Base-by-base conservation (phyloP, 2,329 filamentous ascomycete species). In the Beauveria australis region DNA sequence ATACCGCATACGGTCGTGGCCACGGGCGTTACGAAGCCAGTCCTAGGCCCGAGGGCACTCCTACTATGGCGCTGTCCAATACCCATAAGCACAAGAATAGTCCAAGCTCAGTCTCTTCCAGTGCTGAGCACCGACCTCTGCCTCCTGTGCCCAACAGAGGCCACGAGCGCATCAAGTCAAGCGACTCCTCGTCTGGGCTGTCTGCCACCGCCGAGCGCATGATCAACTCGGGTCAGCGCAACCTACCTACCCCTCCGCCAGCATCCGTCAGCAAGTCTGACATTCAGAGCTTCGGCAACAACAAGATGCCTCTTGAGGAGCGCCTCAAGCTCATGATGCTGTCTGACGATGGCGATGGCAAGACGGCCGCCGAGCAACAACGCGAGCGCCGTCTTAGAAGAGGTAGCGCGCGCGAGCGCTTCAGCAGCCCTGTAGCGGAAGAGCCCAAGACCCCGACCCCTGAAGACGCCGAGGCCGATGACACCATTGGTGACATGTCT, bases 261-360 rank as follows among this genome's bases (percentile, higher is more conserved):
- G 85, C 88, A 3, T 68, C 68, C 10, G 77, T 84, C 43, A 88
- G 83, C 68, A 95, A 92, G 72, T 81, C 86, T 4, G 92, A 97
- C 62, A 86, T 92, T 37, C 84, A 90, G 61, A 89, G 83, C 67
- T 88, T 94, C 70, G 85, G 85, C 57, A 87, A 87, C 64, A 81
- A 82, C 61, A 89, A 85, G 63, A 91, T 96, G 86, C 85, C 91
- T 0, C 79, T 96, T 3, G 91, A 96, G 70, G 92, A 97, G 70
- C 83, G 92, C 51, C 78, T 97, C 56, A 87, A 88, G 69, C 81
- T 96, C 53, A 94, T 97, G 90, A 92, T 93, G 86, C 82, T 92
- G 51, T 89, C 90, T 19, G 84, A 89, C 59, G 85, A 88, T 61
- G 77, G 77, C 22, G 75, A 75, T 46, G 75, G 74, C 54, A 86